Percentiles rank a stretch among this genome's conserved stretches.
Evolutionary conservation across 768 basidiomycete species (phyloP).

Genomic region (Mycena rosella): DNA sequence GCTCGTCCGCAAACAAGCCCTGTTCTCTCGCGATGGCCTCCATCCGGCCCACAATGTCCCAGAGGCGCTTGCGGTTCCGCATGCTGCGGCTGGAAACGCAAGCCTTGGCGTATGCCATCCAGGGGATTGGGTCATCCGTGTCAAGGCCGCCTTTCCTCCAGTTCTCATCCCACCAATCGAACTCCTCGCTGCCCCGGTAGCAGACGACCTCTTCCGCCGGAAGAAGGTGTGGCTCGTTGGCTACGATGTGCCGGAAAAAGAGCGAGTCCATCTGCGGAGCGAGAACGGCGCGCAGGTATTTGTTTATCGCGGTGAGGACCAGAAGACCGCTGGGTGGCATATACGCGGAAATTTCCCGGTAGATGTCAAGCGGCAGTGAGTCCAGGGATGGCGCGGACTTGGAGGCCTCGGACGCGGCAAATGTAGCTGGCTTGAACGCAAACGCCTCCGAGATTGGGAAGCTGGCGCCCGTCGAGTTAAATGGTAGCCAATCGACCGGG

Average conservation of each 20-base stretch:
- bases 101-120: constrained; percentile 4
- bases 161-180: background rate
- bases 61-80: constrained; percentile 6
- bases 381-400: background rate
- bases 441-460: constrained; percentile 1
- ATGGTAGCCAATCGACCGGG: no score
- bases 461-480: background rate
- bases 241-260: background rate
- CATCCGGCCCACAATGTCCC: background rate
- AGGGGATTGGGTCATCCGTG: background rate
- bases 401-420: background rate
- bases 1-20: background rate
- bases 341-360: background rate
- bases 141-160: background rate
- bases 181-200: background rate
- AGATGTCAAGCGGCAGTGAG: background rate
- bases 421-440: background rate
- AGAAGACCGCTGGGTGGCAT: background rate
- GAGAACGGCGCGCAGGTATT: background rate
- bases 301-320: background rate
- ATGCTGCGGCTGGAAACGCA: constrained; percentile 2
- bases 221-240: background rate
- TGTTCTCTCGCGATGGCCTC: background rate
- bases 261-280: background rate
- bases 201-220: background rate